Evolutionary conservation across 148 eudicot species (phyloP).

Genomic region (Hydrangea macrophylla): DNA sequence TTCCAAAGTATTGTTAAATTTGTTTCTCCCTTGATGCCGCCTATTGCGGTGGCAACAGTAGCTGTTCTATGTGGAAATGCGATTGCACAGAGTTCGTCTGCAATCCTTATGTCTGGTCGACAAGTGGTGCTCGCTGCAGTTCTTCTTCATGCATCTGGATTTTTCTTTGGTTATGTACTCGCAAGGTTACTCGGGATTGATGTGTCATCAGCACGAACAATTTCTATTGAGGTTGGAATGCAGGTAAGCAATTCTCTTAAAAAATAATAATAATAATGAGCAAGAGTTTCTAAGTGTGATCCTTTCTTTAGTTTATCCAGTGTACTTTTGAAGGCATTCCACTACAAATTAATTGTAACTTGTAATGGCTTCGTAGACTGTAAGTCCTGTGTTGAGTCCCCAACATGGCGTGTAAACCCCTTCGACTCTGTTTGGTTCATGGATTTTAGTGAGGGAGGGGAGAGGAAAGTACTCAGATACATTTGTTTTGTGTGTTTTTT

Average conservation of each 20-base stretch:
- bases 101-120: conserved; percentile 62
- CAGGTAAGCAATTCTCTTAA: conserved; percentile 44
- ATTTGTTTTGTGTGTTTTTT: too few species aligned
- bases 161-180: conserved; percentile 68
- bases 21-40: conserved; percentile 78
- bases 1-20: conserved; percentile 59
- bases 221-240: conserved; percentile 91
- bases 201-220: conserved; percentile 59
- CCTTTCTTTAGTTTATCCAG: too few species aligned
- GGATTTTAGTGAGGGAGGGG: too few species aligned
- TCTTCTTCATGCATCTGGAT: conserved; percentile 70
- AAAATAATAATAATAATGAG: too few species aligned
- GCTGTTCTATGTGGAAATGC: conserved; percentile 81
- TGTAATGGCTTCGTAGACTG: too few species aligned
- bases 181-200: conserved; percentile 63
- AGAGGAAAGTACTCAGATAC: too few species aligned
- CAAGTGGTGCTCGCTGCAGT: conserved; percentile 57
- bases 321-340: neutral
- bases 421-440: too few species aligned
- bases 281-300: neutral
- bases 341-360: neutral
- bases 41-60: conserved; percentile 75
- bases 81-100: conserved; percentile 74
- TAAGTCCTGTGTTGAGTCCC: too few species aligned
- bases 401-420: too few species aligned